These are phyloP conservation scores for Diaporthe amygdali DNA, from an alignment of 2,329 filamentous ascomycete species.

Conservation along the genomic window DNA sequence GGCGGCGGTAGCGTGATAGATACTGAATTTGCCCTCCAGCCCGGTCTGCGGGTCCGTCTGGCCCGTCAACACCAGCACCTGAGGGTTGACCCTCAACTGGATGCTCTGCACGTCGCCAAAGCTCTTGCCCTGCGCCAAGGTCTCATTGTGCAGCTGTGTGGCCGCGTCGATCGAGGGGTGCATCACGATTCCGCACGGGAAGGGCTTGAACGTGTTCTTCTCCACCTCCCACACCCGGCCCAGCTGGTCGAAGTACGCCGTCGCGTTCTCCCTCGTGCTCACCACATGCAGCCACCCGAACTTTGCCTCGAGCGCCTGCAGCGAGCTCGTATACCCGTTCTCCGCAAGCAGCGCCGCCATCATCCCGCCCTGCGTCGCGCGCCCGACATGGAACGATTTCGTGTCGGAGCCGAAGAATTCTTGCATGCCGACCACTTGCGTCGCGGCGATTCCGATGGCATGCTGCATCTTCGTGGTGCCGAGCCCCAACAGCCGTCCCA, in stretches of 20 bases:
- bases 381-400: slow-evolving; percentile 59
- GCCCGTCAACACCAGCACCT: slow-evolving; percentile 57
- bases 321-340: slow-evolving; percentile 54
- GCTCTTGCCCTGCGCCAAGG: slow-evolving; percentile 33
- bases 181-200: slow-evolving; percentile 61
- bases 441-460: slow-evolving; percentile 58
- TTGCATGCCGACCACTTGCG: slow-evolving; percentile 57
- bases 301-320: slow-evolving; percentile 54
- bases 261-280: slow-evolving; percentile 36
- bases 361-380: slow-evolving; percentile 57
- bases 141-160: slow-evolving; percentile 47
- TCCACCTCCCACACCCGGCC: slow-evolving; percentile 53
- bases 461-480: slow-evolving; percentile 46
- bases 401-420: slow-evolving; percentile 62
- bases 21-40: slow-evolving; percentile 59
- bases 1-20: slow-evolving; percentile 58
- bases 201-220: slow-evolving; percentile 62
- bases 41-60: slow-evolving; percentile 54
- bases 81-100: slow-evolving; percentile 51
- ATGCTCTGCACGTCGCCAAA: slow-evolving; percentile 43
- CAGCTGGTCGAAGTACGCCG: background rate
- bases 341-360: slow-evolving; percentile 44
- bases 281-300: slow-evolving; percentile 60
- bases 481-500: slow-evolving; percentile 51
- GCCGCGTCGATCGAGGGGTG: slow-evolving; percentile 60